Conservation (phyloP, 2,329 filamentous ascomycete species). For the Eutypa lata region DNA sequence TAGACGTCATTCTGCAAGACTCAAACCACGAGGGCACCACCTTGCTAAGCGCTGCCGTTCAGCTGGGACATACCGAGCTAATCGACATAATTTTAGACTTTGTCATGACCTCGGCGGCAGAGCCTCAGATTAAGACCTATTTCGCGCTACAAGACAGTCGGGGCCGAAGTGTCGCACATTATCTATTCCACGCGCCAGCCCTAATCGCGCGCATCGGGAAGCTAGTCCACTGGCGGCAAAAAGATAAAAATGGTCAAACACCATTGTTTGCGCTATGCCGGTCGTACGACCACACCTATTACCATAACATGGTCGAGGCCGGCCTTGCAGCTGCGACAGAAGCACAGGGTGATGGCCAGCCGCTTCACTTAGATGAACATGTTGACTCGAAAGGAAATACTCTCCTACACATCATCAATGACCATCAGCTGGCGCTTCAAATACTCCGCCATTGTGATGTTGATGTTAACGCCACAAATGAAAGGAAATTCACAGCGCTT, state of each 20-base stretch:
- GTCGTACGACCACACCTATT: conserved; percentile 89
- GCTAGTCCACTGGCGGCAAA: conserved; percentile 82
- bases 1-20: conserved; percentile 72
- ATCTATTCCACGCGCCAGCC: conserved; percentile 85
- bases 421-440: conserved; percentile 69
- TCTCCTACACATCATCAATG: conserved; percentile 90
- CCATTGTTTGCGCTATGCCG: conserved; percentile 91
- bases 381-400: conserved; percentile 92
- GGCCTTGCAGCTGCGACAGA: conserved; percentile 72
- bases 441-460: conserved; percentile 84
- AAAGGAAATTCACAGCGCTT: conserved; percentile 88
- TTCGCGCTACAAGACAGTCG: conserved; percentile 74
- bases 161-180: conserved; percentile 90
- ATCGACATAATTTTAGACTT: conserved; percentile 74
- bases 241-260: conserved; percentile 96
- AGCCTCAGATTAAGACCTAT: conserved; percentile 62
- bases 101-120: conserved; percentile 55
- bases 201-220: conserved; percentile 75
- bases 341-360: conserved; percentile 72
- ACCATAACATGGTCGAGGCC: conserved; percentile 80
- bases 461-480: conserved; percentile 94
- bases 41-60: conserved; percentile 83
- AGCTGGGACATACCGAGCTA: conserved; percentile 72
- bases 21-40: conserved; percentile 88
- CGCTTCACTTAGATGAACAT: conserved; percentile 89